Conservation (phyloP, 116 monocot genomes). For the Cymodocea nodosa region DNA sequence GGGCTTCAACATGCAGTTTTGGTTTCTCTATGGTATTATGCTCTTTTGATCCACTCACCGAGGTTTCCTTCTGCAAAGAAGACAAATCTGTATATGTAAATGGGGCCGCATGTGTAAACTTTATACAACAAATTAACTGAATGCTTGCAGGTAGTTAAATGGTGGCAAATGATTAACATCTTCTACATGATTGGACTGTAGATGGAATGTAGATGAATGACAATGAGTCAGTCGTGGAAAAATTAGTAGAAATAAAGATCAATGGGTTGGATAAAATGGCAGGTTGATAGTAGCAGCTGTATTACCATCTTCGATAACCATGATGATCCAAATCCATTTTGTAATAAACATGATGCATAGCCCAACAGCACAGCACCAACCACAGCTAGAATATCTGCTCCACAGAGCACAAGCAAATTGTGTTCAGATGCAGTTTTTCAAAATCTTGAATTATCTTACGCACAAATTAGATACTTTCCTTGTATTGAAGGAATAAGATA, state of each 20-base stretch:
- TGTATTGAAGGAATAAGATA: too few species aligned
- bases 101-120: too few species aligned
- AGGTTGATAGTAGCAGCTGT: too few species aligned
- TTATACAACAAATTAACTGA: too few species aligned
- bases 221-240: too few species aligned
- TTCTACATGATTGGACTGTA: neutral
- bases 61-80: slow-evolving; percentile 1
- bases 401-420: slow-evolving; percentile 1
- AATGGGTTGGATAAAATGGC: too few species aligned
- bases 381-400: slow-evolving; percentile 68
- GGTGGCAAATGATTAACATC: neutral
- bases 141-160: too few species aligned
- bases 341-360: slow-evolving; percentile 66
- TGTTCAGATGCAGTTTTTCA: neutral
- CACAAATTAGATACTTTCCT: too few species aligned
- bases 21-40: slow-evolving; percentile 17
- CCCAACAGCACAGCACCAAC: slow-evolving; percentile 80
- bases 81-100: neutral
- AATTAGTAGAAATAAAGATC: too few species aligned
- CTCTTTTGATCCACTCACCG: slow-evolving; percentile 13
- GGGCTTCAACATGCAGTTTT: slow-evolving; percentile 37
- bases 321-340: slow-evolving; percentile 56
- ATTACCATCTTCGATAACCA: slow-evolving; percentile 28
- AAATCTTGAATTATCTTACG: too few species aligned
- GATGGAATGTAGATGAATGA: too few species aligned